phyloP scores from a whole-genome alignment of 192 early-diverging fungal genomes.

The Umbelopsis sp. region DNA sequence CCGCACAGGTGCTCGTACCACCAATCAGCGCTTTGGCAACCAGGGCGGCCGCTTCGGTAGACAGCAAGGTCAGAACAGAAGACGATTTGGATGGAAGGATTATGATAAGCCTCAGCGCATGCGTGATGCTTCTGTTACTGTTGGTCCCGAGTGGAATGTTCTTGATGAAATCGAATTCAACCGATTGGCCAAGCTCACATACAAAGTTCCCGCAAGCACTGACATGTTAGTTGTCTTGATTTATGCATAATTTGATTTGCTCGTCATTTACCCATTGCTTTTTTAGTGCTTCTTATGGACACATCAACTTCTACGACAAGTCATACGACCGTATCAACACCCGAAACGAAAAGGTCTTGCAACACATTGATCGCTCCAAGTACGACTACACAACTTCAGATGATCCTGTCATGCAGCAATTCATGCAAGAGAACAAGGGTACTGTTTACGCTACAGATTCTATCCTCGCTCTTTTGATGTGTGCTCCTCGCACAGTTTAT shows the following conservation, averaged over 20 bases:
- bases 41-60: constrained; percentile 7
- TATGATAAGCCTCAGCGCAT: constrained; percentile 71
- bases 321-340: constrained; percentile 83
- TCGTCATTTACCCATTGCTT: not conserved
- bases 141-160: constrained; percentile 88
- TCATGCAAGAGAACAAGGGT: constrained; percentile 48
- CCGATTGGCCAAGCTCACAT: constrained; percentile 83
- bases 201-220: constrained; percentile 72
- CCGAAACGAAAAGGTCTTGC: constrained; percentile 76
- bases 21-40: constrained; percentile 43
- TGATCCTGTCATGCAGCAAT: constrained; percentile 78
- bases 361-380: constrained; percentile 65
- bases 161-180: constrained; percentile 95
- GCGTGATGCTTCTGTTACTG: constrained; percentile 84
- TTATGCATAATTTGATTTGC: constrained; percentile 25
- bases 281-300: constrained; percentile 73
- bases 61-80: constrained; percentile 30
- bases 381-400: constrained; percentile 83
- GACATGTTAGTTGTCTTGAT: constrained; percentile 64
- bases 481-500: constrained; percentile 85
- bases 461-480: constrained; percentile 92
- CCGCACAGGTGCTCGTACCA: constrained; percentile 40
- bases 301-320: constrained; percentile 77
- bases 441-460: constrained; percentile 90
- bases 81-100: constrained; percentile 49